Evolutionary conservation across 2,329 filamentous ascomycete genomes (phyloP).

Genomic region (Byssothecium circinans): DNA sequence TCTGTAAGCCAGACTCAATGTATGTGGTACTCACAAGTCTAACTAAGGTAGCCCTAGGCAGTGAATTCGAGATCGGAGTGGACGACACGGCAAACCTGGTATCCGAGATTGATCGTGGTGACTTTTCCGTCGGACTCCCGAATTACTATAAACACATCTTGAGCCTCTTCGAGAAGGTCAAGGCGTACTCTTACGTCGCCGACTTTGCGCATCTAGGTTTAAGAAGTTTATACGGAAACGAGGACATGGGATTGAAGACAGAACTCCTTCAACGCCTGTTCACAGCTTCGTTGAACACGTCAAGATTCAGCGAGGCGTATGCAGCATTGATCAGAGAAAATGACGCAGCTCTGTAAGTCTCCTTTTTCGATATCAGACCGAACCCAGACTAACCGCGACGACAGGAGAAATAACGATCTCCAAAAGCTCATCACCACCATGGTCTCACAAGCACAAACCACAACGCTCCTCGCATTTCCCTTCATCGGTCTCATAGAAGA

Average conservation of each 20-base stretch:
- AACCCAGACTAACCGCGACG: conserved; percentile 15
- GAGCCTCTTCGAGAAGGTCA: conserved; percentile 75
- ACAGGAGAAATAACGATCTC: conserved; percentile 67
- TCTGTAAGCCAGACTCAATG: conserved; percentile 64
- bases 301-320: conserved; percentile 81
- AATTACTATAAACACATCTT: conserved; percentile 88
- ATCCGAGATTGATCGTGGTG: conserved; percentile 70
- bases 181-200: conserved; percentile 76
- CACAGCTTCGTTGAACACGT: conserved; percentile 75
- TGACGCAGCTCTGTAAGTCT: conserved; percentile 62
- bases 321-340: conserved; percentile 73
- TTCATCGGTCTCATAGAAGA: conserved; percentile 76
- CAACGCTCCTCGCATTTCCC: conserved; percentile 67
- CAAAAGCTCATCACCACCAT: conserved; percentile 60
- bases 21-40: conserved; percentile 6
- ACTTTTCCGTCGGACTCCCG: conserved; percentile 71
- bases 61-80: conserved; percentile 41
- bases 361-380: neutral
- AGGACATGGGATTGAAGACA: conserved; percentile 38
- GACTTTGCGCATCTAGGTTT: conserved; percentile 80
- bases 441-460: conserved; percentile 38
- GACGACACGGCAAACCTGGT: conserved; percentile 60
- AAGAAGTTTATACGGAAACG: conserved; percentile 26
- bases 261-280: conserved; percentile 79
- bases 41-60: conserved; percentile 34